Evolutionary conservation across 148 eudicot species (phyloP).

Genomic region (Heliosperma pusillum): DNA sequence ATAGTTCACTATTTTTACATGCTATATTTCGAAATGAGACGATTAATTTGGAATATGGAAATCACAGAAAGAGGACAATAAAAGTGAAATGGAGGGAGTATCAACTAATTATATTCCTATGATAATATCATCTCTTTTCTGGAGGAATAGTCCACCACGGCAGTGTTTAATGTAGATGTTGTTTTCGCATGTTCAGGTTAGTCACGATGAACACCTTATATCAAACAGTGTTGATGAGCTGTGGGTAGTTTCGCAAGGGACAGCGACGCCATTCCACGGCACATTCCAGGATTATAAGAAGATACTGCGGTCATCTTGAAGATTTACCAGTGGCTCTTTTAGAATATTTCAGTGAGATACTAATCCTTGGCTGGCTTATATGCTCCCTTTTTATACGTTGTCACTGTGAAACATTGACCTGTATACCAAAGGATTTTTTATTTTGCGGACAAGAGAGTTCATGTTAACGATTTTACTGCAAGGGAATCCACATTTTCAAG

Average conservation of each 20-base stretch:
- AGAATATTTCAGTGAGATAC: neutral
- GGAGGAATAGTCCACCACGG: neutral
- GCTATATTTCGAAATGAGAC: too few relatives aligned
- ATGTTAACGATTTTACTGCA: neutral
- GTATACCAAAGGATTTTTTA: neutral
- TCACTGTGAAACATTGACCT: neutral
- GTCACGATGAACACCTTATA: slow-evolving; percentile 96
- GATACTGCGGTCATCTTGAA: slow-evolving; percentile 52
- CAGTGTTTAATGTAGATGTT: slow-evolving; percentile 11
- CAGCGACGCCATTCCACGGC: slow-evolving; percentile 71
- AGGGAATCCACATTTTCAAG: neutral
- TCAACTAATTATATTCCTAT: slow-evolving; percentile 2
- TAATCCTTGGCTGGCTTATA: neutral
- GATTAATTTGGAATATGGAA: too few relatives aligned
- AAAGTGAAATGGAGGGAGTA: too few relatives aligned
- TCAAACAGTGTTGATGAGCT: slow-evolving; percentile 97
- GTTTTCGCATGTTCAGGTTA: slow-evolving; percentile 53
- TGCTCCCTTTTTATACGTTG: neutral
- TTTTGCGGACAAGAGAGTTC: neutral
- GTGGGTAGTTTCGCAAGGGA: slow-evolving; percentile 93
- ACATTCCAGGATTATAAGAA: slow-evolving; percentile 96
- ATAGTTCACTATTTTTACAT: too few relatives aligned
- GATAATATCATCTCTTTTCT: neutral
- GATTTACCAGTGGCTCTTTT: neutral
- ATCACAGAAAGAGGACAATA: too few relatives aligned